Evolutionary conservation across 345 rosid species (phyloP), one percentile per base, ranked within the genome.

Genomic region (Eucalyptus tenuipes): DNA sequence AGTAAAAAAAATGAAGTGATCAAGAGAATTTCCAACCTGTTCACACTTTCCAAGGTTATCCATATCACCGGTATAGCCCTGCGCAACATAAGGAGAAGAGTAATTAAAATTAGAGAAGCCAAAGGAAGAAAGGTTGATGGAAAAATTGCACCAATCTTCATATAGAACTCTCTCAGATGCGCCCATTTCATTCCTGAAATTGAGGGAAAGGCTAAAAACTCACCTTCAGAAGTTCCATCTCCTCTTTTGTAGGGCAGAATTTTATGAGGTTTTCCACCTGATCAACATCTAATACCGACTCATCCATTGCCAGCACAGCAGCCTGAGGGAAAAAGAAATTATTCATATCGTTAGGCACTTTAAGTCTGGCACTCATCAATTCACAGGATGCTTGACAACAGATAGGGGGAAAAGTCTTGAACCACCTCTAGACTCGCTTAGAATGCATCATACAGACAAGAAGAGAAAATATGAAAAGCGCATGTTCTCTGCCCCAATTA

Each of bases 241-340:
- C 99, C 93, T 98, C 99, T 91, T 98, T 98, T 15, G 99, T 97
- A 48, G 99, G 99, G 88, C 99, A 98, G 91, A 97, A 97, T 87
- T 98, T 98, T 91, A 97, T 97, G 90, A 98, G 99, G 93, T 98
- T 98, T 75, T 98, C 99, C 91, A 98, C 97, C 91, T 98, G 99
- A 91, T 98, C 99, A 92, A 92, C 96, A 93, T 98, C 99, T 92
- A 98, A 93, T 86, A 95, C 90, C 45, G 97, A 91, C 24, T 95
- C 99, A 93, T 98, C 99, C 99, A 98, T 94, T 79, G 99, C 99
- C 87, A 98, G 93, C 68, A 97, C 99, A 87, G 98, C 99, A 88
- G 97, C 99, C 99, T 98, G 91, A 53, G 91, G 88, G 80, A 90
- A 53, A 50, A 52, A 53, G 87, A 49, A 20, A 75, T 20, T 40